Base-by-base conservation (phyloP, 2,329 filamentous ascomycete species). In the Colletotrichum musae region DNA sequence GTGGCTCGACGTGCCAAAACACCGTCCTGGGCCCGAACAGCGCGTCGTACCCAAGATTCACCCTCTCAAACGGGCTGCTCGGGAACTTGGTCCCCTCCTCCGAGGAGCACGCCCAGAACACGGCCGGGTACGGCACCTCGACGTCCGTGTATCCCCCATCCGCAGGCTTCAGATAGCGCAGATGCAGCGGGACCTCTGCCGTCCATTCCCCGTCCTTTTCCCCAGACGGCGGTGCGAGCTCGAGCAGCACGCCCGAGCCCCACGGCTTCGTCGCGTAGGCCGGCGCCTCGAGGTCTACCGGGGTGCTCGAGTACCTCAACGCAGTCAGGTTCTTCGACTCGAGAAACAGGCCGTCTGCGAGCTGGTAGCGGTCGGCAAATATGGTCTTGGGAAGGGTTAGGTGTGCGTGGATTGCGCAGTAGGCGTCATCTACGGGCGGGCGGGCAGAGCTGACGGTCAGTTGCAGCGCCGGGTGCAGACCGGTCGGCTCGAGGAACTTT, bases 281-380 rank as follows among this genome's bases (percentile, higher is more conserved):
- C 1, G 95, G 95, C 0, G 94, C 94, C 82, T 98, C 95, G 61
- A 98, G 90, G 73, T 98, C 95, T 6, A 95, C 93, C 21, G 94
- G 93, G 13, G 93, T 88, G 28, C 90, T 90, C 15, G 94, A 87
- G 72, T 92, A 89, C 52, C 87, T 90, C 48, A 97, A 82, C 2
- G 88, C 84, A 2, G 86, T 84, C 21, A 98, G 86, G 76, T 97
- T 94, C 75, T 97, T 94, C 1, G 94, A 95, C 4, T 89, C 80
- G 36, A 97, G 86, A 81, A 97, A 96, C 5, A 97, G 85, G 0
- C 87, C 80, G 77, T 95, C 93, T 26, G 84, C 85, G 70, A 98
- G 87, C 80, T 97, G 94, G 81, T 97, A 97, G 76, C 91, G 91
- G 83, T 98, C 95, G 47, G 93, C 89, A 80, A 98, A 98, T 71